Evolutionary conservation across 106 monocot species (phyloP).

Genomic region (Chionographis japonica): DNA sequence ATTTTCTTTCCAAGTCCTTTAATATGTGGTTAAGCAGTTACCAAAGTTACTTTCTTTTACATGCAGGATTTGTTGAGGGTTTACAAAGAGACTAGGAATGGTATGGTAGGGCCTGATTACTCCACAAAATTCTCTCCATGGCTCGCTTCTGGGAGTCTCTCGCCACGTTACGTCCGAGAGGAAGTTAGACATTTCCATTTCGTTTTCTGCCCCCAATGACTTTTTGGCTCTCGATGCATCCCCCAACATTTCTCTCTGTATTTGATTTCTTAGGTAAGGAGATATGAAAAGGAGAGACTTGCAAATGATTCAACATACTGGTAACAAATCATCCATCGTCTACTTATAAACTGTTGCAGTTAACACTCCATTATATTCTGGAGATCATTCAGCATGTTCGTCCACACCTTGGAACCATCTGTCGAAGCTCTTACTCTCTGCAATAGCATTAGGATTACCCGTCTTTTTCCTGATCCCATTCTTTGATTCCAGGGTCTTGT

Average conservation of each 20-base stretch:
- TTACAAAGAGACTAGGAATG: conserved; percentile 95
- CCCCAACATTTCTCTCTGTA: background rate
- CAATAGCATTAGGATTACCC: background rate
- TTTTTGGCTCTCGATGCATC: background rate
- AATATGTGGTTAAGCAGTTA: no score
- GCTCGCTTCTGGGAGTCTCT: conserved; percentile 90
- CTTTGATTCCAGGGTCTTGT: conserved; percentile 72
- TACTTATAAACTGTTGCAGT: no score
- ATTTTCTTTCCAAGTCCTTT: background rate
- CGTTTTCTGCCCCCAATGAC: background rate
- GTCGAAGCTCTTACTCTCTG: background rate
- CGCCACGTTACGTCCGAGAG: conserved; percentile 85
- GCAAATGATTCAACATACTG: conserved; percentile 98
- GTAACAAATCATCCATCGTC: conserved; percentile 22
- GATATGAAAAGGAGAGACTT: conserved; percentile 81
- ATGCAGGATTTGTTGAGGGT: conserved; percentile 69
- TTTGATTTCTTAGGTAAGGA: conserved; percentile 52
- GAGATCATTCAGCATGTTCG: no score
- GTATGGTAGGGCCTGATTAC: conserved; percentile 90
- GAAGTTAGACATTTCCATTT: conserved; percentile 40
- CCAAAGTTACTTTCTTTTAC: background rate
- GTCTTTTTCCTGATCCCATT: conserved; percentile 9
- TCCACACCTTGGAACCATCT: background rate
- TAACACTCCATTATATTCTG: no score
- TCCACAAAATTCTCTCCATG: conserved; percentile 98